phyloP scores from a whole-genome alignment of 2,329 filamentous ascomycete genomes.

The Ceratocystis cacaofunesta region DNA sequence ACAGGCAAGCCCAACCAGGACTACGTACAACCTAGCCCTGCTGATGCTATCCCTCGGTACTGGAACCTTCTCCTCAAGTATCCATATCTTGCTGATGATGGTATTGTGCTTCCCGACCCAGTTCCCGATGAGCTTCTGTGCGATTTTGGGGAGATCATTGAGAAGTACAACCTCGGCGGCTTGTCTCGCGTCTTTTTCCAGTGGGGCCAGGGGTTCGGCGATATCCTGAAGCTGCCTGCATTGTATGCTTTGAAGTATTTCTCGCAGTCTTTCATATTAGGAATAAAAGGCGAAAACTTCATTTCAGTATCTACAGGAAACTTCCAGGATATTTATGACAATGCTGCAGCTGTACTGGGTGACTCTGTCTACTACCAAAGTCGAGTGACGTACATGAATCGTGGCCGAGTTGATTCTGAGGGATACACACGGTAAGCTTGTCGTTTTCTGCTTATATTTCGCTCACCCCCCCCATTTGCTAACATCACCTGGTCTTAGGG shows the following conservation, averaged over 20 bases:
- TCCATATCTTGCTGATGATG: slow-evolving; percentile 5
- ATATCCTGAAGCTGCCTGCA: slow-evolving; percentile 26
- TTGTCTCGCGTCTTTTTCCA: slow-evolving; percentile 24
- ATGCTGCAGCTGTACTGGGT: slow-evolving; percentile 61
- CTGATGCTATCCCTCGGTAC: slow-evolving; percentile 4
- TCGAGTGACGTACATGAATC: slow-evolving; percentile 78
- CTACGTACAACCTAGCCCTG: neutral
- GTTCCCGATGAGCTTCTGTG: slow-evolving; percentile 31
- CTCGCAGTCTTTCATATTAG: slow-evolving; percentile 25
- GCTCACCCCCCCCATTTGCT: slow-evolving; percentile 62
- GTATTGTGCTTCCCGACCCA: slow-evolving; percentile 27
- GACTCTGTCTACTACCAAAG: slow-evolving; percentile 84
- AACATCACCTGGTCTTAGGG: slow-evolving; percentile 64
- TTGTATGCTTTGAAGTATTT: slow-evolving; percentile 29
- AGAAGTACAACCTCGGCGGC: slow-evolving; percentile 28
- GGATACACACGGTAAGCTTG: slow-evolving; percentile 68
- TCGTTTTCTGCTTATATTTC: slow-evolving; percentile 34
- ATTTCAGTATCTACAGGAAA: slow-evolving; percentile 72
- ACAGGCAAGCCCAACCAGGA: neutral
- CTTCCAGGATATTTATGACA: slow-evolving; percentile 77
- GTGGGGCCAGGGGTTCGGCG: slow-evolving; percentile 27
- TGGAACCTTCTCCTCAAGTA: slow-evolving; percentile 3
- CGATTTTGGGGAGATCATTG: slow-evolving; percentile 29
- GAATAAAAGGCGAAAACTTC: slow-evolving; percentile 80
- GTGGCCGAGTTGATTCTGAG: slow-evolving; percentile 65